Evolutionary conservation across 169 alveolate species (phyloP), one percentile per base, ranked within the genome.

Genomic region (Eimeria falciformis): DNA sequence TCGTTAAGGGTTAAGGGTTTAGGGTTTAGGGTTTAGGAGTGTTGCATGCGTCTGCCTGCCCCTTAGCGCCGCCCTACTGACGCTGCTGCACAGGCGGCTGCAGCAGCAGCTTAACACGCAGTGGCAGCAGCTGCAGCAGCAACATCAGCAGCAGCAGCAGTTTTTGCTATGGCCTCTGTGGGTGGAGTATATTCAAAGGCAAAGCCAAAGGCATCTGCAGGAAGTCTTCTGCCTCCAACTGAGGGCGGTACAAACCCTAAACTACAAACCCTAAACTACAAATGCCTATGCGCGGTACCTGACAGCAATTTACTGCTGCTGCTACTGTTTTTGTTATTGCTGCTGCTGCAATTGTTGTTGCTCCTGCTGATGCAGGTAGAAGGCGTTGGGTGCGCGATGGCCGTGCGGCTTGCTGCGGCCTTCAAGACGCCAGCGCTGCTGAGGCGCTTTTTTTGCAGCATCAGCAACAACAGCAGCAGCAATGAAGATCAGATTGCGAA

Each of bases 51-150:
- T 1, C n/a, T n/a, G n/a, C 23, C 62, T 50, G 23, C 18, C 4
- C 62, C 73, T 0, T 29, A 62, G 73, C 46, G 73, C 73, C 29
- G 73, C 73, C 73, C 73, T 62, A 29, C 73, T 62, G 33, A 62
- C 73, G 1, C 37, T 62, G 29, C 73, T 62, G 29, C 73, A 62
- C 73, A 62, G 73, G 29, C 73, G 73, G 37, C 5, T 62, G 73
- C 73, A 62, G 73, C 73, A 62, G 29, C n/a, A n/a, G 73, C 73
- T 62, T n/a, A 14, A n/a, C 17, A 29, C 73, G 6, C 25, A 62
- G 33, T 62, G 73, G 73, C 73, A 62, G 25, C 73, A 62, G 73
- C 29, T 14, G 73, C 73, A 62, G 25, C 73, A 62, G 37, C 73
- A n/a, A 3, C 62, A 50, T 7, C 62, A 50, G 62, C 73, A 62